These are phyloP conservation scores for Micractinium conductrix DNA, from an alignment of 139 green algal species.

Conservation along the genomic window DNA sequence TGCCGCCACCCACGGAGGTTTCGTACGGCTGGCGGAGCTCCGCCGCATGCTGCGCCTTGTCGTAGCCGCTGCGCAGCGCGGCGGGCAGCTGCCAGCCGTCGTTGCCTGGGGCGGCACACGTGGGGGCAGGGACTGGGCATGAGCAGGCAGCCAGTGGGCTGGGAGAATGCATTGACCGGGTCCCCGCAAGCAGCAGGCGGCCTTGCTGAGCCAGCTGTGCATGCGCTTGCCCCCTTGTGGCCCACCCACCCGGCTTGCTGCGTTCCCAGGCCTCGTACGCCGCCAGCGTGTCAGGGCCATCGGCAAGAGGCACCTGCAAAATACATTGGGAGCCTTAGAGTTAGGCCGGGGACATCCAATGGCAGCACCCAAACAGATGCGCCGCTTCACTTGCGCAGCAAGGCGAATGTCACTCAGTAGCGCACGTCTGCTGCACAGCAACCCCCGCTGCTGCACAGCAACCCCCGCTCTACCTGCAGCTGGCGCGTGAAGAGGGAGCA, in stretches of 20 bases:
- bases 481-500: slow-evolving; percentile 69
- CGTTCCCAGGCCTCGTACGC: slow-evolving; percentile 75
- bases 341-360: too few species aligned
- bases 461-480: too few species aligned
- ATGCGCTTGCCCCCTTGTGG: background rate
- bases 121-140: too few species aligned
- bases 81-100: slow-evolving; percentile 10
- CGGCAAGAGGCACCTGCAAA: slow-evolving; percentile 61
- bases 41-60: slow-evolving; percentile 55
- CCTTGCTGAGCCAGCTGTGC: too few species aligned
- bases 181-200: background rate
- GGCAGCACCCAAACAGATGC: too few species aligned
- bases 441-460: too few species aligned
- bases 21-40: slow-evolving; percentile 65
- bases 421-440: too few species aligned
- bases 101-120: too few species aligned
- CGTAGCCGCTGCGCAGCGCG: background rate
- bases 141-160: background rate
- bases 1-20: slow-evolving; percentile 47
- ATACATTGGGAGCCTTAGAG: too few species aligned
- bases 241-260: background rate
- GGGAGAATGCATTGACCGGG: background rate
- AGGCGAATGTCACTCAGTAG: too few species aligned
- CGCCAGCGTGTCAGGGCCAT: slow-evolving; percentile 49
- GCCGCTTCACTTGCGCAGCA: too few species aligned